Evolutionary conservation across 805 yeast genomes (phyloP), one percentile per base, ranked within the genome.

Genomic region (Saturnispora galanensis): DNA sequence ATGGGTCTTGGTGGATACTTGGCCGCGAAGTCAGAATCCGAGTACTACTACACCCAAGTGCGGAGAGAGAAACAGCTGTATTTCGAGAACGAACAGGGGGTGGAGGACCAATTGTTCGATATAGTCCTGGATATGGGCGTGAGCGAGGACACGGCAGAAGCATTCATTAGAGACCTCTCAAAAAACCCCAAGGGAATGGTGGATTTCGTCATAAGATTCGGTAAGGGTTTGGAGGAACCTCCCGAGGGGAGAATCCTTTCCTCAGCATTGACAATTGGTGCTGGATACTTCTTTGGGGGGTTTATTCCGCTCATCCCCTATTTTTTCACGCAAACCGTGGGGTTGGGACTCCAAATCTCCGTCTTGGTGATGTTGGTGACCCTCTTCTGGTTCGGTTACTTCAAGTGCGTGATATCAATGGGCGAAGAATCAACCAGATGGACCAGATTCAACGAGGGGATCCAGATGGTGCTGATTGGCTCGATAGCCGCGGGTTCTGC

Each of bases 401-500:
- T 80, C 44, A 90, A 90, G 69, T 87, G 97, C 12, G 66, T 82
- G 36, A 76, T 88, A 42, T 83, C 97, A 4, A 77, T 89, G 68
- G 95, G 94, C 45, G 78, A 76, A 18, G 88, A 79, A 49, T 76
- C 84, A 54, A 73, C 85, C n/a, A 56, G 60, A 2, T 55, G 59
- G 50, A 77, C 75, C 51, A 82, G 81, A 57, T 65, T 82, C 3
- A 66, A 70, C 42, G 96, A 89, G 63, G 97, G 97, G 37, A 46
- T 82, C 15, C 94, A 87, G 65, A 90, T 93, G 97, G 79, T 87
- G 44, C 64, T 82, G n/a, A 89, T 86, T 41, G 98, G 98, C 34
- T 94, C 97, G n/a, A 68, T 84, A 30, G 97, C 98, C 17, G 97
- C 98, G 4, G 95, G 96, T 4, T 84, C 95, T 18, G 98, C 98